Base-by-base conservation (phyloP, 306 rosid genomes). In the Gleditsia sinensis region DNA sequence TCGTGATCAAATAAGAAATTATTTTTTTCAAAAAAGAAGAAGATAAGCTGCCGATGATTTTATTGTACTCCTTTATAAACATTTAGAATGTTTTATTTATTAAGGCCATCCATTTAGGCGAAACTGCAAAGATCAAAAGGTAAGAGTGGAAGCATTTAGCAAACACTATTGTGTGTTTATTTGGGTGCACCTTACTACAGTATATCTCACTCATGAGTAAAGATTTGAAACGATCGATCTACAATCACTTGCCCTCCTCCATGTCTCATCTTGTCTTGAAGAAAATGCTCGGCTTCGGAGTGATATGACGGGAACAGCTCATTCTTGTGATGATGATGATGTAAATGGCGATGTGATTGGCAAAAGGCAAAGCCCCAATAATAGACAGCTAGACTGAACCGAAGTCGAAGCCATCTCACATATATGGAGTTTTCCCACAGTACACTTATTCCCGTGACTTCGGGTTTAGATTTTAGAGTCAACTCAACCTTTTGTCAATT, bases 251-350 rank as follows among this genome's bases (percentile, higher is more conserved):
- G 7, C 0, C 6, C 7, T 8, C 39, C 7, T 8, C 39, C 6
- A 34, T 34, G 1, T 34, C 39, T 34, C 39, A 8, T 42, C 16
- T 42, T 12, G 0, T 20, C 11, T 9, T 9, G 24, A 55, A 30
- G 12, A 51, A 43, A 69, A 43, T 72, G 46, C 51, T 34, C 13
- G 32, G 20, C 27, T 49, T 27, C 39, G 6, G 21, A 6, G 48
- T 78, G 84, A 85, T 51, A 67, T 78, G 92, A 88, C 90, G 79
- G 78, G 83, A 86, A 83, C 93, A 88, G 87, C 90, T 88, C 90
- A 83, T 79, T 75, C 83, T 75, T 74, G 73, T 83, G 80, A 81
- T 83, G 87, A 81, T 83, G 87, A 87, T 78, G 71, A 78, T 51
- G 46, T 68, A 75, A 80, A 84, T 64, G 60, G 61, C 60, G 90